phyloP scores from a whole-genome alignment of 805 yeast genomes.

The Saccharomycopsis fodiens region DNA sequence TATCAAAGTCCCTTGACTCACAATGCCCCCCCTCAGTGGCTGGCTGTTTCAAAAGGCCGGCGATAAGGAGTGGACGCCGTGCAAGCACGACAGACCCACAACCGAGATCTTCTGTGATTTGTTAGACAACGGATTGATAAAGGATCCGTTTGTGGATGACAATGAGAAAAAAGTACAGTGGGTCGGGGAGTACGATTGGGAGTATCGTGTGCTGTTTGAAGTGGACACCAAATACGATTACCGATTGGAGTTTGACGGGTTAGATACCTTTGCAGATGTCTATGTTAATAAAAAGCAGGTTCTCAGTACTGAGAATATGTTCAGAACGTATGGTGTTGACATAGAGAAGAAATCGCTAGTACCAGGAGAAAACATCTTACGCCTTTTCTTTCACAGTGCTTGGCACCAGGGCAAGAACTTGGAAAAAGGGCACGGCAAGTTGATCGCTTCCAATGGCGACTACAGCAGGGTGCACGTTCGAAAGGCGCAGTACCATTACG shows the following conservation, averaged over 20 bases:
- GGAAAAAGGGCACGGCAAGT: conserved; percentile 8
- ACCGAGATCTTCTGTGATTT: conserved; percentile 38
- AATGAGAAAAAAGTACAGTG: conserved; percentile 41
- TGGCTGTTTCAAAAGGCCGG: conserved; percentile 10
- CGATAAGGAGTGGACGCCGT: conserved; percentile 1
- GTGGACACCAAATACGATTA: conserved; percentile 12
- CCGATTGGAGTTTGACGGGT: conserved; percentile 34
- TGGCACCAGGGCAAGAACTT: conserved; percentile 29
- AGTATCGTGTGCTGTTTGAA: conserved; percentile 27
- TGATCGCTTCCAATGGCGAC: conserved; percentile 29
- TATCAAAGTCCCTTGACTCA: no score
- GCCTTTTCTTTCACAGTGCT: conserved; percentile 34
- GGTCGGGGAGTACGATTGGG: conserved; percentile 46
- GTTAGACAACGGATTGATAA: conserved; percentile 30
- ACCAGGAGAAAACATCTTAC: conserved; percentile 26
- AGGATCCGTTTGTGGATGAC: conserved; percentile 38
- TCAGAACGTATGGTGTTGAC: conserved; percentile 29
- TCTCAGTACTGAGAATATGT: conserved; percentile 38
- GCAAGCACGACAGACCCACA: conserved; percentile 1
- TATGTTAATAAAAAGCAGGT: conserved; percentile 32
- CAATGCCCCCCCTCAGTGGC: neutral
- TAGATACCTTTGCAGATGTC: conserved; percentile 30
- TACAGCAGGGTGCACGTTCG: conserved; percentile 36
- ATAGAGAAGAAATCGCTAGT: conserved; percentile 20
- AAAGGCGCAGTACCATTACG: conserved; percentile 47